Base-by-base conservation (phyloP, 1,284 basidiomycete species). In the Ganoderma lingzhi region DNA sequence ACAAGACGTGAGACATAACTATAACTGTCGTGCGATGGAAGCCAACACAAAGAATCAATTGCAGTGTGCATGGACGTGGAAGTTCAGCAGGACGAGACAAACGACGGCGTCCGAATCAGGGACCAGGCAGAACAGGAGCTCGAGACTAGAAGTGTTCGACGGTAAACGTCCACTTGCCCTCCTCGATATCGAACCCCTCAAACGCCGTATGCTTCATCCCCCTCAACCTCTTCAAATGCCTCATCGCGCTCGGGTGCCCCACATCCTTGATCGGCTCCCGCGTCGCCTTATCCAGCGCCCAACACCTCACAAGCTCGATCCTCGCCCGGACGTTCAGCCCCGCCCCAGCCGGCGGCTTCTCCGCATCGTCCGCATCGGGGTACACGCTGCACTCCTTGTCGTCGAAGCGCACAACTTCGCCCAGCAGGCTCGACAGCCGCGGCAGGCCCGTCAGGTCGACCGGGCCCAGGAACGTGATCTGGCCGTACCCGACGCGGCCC, bases 311-410 rank as follows among this genome's bases (percentile, higher is more conserved):
- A 44, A 99, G 84, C 63, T 88, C 87, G 76, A 99, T 90, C 69
- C 87, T 86, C 28, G 97, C 96, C 37, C 88, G 90, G 17, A 97
- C 95, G 78, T 99, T 99, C 69, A 99, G 85, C 15, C 97, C 98
- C 44, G 91, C 85, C 35, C 97, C 96, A 35, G 90, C 86, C 6
- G 89, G 86, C 1, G 94, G 93, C 77, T 96, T 96, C 78, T 95
- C 91, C 63, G 86, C 87, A 28, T 92, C 89, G 66, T 92, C 91
- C 67, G 89, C 90, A 73, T 98, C 96, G 2, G 96, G 96, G 80
- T 99, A 99, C 62, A 99, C 96, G 67, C 90, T 92, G 76, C 95
- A 94, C 80, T 98, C 95, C 83, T 95, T 94, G 79, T 96, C 92
- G 69, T 96, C 93, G 78, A 99, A 96, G 64, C 93, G 87, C 51